A percentile compares a stretch with the other conserved stretches of the same genome.
Conservation (phyloP, 2,329 filamentous ascomycete species). For the Hymenoscyphus linearis region DNA sequence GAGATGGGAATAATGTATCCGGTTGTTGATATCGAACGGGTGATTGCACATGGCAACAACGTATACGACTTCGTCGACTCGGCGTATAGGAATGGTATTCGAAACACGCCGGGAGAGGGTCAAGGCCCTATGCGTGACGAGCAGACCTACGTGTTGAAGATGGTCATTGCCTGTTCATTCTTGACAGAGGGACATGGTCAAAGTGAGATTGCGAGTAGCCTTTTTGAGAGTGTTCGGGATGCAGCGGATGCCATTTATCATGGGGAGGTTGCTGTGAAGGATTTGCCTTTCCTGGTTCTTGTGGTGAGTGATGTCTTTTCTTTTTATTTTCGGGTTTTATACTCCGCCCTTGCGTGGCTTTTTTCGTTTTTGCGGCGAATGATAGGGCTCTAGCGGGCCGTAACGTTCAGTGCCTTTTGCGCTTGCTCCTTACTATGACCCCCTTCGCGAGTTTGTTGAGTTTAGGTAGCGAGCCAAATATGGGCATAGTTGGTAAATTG, state of each 20-base stretch:
- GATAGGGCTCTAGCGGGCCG: not conserved
- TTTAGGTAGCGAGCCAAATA: not conserved
- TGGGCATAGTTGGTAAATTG: too few species aligned
- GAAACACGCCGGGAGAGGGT: slow-evolving; percentile 39
- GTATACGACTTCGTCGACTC: slow-evolving; percentile 71
- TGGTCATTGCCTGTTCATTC: slow-evolving; percentile 74
- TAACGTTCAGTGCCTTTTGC: not conserved
- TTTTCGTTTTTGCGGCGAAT: not conserved
- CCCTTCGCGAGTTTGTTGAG: not conserved
- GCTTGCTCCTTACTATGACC: not conserved
- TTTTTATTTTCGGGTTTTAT: too few species aligned
- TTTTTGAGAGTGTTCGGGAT: slow-evolving; percentile 73
- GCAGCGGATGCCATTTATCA: slow-evolving; percentile 61
- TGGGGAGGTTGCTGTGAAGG: slow-evolving; percentile 48
- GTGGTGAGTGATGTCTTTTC: slow-evolving; percentile 39
- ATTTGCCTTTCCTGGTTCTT: slow-evolving; percentile 53
- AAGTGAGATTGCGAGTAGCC: slow-evolving; percentile 64
- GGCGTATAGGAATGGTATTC: slow-evolving; percentile 52
- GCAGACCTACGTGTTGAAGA: slow-evolving; percentile 69
- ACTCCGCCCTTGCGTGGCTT: not conserved
- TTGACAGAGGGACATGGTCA: slow-evolving; percentile 74
- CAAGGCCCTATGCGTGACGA: slow-evolving; percentile 48
- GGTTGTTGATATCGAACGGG: slow-evolving; percentile 65
- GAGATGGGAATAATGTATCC: slow-evolving; percentile 93
- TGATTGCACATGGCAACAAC: slow-evolving; percentile 64